Conservation (phyloP, 306 rosid species). For the Abrus precatorius region DNA sequence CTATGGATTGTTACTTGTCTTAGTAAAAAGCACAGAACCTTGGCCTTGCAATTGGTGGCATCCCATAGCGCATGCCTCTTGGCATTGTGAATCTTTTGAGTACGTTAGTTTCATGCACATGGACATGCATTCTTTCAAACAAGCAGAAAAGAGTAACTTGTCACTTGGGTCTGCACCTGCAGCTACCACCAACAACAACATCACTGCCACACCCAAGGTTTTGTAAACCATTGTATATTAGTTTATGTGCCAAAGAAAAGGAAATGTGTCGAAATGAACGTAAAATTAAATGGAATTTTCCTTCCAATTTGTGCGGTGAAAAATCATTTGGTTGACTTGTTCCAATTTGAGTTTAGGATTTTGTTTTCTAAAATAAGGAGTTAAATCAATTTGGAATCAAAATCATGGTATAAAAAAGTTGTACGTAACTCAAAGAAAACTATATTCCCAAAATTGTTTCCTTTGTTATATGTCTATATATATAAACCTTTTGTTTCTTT, state of each 20-base stretch:
- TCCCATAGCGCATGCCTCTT: constrained; percentile 37
- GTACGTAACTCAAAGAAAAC: too few species aligned
- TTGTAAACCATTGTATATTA: constrained; percentile 35
- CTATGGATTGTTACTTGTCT: not conserved
- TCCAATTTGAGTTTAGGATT: constrained; percentile 27
- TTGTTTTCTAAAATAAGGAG: constrained; percentile 12
- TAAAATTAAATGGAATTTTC: not conserved
- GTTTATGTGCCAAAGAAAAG: constrained; percentile 1
- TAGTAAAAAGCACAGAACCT: constrained; percentile 12
- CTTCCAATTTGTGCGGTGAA: constrained; percentile 2
- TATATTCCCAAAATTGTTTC: too few species aligned
- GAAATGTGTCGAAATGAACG: not conserved
- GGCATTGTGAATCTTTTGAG: constrained; percentile 11
- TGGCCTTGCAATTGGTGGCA: constrained; percentile 51
- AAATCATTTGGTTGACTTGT: constrained; percentile 37
- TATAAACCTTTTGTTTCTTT: too few species aligned
- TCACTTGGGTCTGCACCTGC: not conserved
- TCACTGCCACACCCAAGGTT: constrained; percentile 1
- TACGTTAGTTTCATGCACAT: constrained; percentile 45
- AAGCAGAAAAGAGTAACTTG: not conserved
- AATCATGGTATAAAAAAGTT: not conserved
- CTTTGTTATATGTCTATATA: too few species aligned
- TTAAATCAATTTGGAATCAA: not conserved
- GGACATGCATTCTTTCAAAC: constrained; percentile 30
- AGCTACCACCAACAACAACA: not conserved